These are phyloP conservation scores for Aegilops longissima DNA, from an alignment of 176 grass and related monocot genomes.

Conservation along the genomic window DNA sequence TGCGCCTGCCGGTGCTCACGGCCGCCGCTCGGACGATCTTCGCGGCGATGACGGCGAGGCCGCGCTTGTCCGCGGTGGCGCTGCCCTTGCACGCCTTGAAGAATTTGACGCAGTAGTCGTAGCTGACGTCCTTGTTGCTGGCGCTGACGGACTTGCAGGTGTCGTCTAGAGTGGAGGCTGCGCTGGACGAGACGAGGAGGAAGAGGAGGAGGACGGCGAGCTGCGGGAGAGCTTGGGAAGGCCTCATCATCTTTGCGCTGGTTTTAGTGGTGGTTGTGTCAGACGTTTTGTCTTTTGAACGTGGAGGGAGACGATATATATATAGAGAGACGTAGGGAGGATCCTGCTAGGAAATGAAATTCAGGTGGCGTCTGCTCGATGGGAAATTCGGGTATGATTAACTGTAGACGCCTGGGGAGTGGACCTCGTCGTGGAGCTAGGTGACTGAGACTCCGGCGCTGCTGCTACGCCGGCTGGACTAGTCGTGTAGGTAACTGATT, in stretches of 20 bases:
- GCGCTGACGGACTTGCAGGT: conserved; percentile 50
- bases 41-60: conserved; percentile 49
- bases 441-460: neutral
- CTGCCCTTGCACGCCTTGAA: conserved; percentile 41
- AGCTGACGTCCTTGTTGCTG: neutral
- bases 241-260: neutral
- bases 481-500: neutral
- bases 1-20: neutral
- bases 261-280: neutral
- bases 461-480: neutral
- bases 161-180: conserved; percentile 37
- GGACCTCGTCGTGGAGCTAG: neutral
- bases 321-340: neutral
- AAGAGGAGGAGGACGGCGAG: conserved; percentile 13
- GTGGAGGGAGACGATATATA: neutral
- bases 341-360: too few species aligned
- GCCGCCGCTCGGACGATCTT: conserved; percentile 9
- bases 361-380: neutral
- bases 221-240: neutral
- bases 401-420: neutral
- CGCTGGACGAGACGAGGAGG: neutral
- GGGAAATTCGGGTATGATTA: neutral
- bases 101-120: conserved; percentile 54
- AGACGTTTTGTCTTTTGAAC: neutral
- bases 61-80: conserved; percentile 29